Conservation (phyloP, 192 early-diverging fungal genomes). For the Coemansia sp. region DNA sequence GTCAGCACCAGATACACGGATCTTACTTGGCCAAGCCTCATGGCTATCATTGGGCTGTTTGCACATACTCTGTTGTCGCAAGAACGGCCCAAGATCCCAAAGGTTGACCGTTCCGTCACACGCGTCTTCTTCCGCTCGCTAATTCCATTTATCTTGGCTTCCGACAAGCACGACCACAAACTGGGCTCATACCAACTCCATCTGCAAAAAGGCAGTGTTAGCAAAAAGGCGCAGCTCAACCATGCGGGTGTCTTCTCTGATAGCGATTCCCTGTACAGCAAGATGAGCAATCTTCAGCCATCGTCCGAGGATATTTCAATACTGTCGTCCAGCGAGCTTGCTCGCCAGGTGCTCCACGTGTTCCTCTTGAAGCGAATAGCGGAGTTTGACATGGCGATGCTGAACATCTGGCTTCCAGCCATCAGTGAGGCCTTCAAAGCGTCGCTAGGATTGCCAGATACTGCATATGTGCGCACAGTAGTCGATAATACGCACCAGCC, state of each 20-base stretch:
- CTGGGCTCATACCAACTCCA: slow-evolving; percentile 1
- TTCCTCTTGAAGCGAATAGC: slow-evolving; percentile 37
- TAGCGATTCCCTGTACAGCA: background rate
- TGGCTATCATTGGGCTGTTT: slow-evolving; percentile 41
- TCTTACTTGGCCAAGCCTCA: slow-evolving; percentile 22
- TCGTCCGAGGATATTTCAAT: slow-evolving; percentile 13
- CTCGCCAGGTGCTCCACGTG: slow-evolving; percentile 41
- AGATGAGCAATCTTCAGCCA: slow-evolving; percentile 14
- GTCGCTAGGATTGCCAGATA: slow-evolving; percentile 18
- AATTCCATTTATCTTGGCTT: slow-evolving; percentile 16
- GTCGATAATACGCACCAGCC: slow-evolving; percentile 5
- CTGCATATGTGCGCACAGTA: background rate
- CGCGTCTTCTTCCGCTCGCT: slow-evolving; percentile 28
- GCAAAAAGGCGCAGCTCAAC: slow-evolving; percentile 12
- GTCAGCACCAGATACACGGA: slow-evolving; percentile 25
- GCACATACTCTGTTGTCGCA: slow-evolving; percentile 20
- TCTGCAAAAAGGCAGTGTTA: background rate
- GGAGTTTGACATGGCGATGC: slow-evolving; percentile 29
- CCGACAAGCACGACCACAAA: slow-evolving; percentile 18
- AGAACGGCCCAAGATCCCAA: slow-evolving; percentile 24
- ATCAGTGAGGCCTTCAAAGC: slow-evolving; percentile 13
- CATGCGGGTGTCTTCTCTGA: slow-evolving; percentile 1
- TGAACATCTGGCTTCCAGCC: slow-evolving; percentile 37
- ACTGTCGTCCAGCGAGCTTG: slow-evolving; percentile 23
- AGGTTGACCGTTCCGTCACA: slow-evolving; percentile 9